These are phyloP conservation scores for Rostrohypoxylon terebratum DNA, from an alignment of 495 filamentous ascomycete species.

Conservation along the genomic window DNA sequence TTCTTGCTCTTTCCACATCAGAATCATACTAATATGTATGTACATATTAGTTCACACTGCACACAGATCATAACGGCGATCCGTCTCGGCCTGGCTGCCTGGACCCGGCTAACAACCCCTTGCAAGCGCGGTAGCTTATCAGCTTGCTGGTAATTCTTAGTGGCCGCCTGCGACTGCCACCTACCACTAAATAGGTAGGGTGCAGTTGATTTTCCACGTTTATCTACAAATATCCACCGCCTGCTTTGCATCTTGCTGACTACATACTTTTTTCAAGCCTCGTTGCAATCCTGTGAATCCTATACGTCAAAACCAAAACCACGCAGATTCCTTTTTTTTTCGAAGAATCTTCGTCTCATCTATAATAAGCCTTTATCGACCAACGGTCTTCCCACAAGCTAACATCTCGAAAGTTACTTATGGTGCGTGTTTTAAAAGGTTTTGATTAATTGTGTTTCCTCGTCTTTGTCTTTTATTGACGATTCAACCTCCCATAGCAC, in stretches of 20 bases:
- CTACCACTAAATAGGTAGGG: too few species aligned
- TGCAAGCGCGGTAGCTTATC: background rate
- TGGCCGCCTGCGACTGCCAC: constrained; percentile 30
- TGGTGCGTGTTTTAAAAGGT: constrained; percentile 29
- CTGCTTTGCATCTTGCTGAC: background rate
- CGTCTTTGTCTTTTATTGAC: background rate
- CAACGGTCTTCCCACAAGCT: background rate
- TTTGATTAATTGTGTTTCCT: background rate
- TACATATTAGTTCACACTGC: too few species aligned
- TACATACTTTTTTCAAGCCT: constrained; percentile 14
- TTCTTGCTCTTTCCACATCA: background rate
- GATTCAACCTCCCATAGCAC: background rate
- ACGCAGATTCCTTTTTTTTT: background rate
- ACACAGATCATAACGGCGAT: constrained; percentile 34
- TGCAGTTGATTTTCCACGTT: constrained; percentile 4
- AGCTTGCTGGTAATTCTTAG: constrained; percentile 15
- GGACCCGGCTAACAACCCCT: constrained; percentile 22
- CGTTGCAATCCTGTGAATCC: constrained; percentile 16
- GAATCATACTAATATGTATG: too few species aligned
- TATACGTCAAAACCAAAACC: background rate
- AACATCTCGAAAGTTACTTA: constrained; percentile 26
- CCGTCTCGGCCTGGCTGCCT: constrained; percentile 31
- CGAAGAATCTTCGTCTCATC: background rate
- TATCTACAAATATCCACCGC: constrained; percentile 24
- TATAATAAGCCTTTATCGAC: background rate